Conservation (phyloP, 1,284 basidiomycete species). For the Moesziomyces antarcticus region DNA sequence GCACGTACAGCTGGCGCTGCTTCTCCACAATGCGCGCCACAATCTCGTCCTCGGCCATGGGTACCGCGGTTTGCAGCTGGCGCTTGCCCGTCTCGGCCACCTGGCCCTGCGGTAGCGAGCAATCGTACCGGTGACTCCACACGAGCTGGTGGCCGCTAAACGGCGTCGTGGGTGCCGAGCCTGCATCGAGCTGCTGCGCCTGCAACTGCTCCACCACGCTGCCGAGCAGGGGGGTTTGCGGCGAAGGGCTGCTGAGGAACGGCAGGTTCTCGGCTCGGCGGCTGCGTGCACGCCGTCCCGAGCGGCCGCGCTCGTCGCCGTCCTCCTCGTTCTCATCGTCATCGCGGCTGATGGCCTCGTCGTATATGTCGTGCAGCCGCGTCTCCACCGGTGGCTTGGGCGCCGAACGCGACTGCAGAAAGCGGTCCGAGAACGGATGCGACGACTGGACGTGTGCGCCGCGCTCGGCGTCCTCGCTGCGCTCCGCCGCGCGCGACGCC, state of each 20-base stretch:
- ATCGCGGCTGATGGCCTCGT: conserved; percentile 30
- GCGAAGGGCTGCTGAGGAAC: conserved; percentile 46
- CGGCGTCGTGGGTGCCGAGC: conserved; percentile 27
- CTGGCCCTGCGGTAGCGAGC: conserved; percentile 20
- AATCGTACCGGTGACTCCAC: conserved; percentile 41
- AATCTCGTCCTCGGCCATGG: conserved; percentile 34
- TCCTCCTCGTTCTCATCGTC: conserved; percentile 35
- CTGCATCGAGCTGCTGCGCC: conserved; percentile 1
- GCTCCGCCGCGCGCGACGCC: conserved; percentile 7
- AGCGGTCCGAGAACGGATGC: conserved; percentile 43
- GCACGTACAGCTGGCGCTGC: conserved; percentile 41
- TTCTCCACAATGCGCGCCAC: conserved; percentile 28
- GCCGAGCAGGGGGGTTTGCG: conserved; percentile 19
- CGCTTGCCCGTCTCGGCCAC: conserved; percentile 29
- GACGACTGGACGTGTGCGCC: conserved; percentile 9
- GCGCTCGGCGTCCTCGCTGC: conserved; percentile 3
- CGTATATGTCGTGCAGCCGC: conserved; percentile 33
- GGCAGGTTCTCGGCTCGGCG: conserved; percentile 49
- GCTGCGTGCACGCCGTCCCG: conserved; percentile 41
- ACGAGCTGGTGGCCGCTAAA: conserved; percentile 40
- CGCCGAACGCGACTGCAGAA: conserved; percentile 25
- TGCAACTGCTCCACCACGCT: background rate
- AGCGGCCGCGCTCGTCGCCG: conserved; percentile 27
- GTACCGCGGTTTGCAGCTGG: conserved; percentile 30
- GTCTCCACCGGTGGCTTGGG: conserved; percentile 34